Evolutionary conservation across 768 basidiomycete species (phyloP).

Genomic region (Naganishia kalamii): DNA sequence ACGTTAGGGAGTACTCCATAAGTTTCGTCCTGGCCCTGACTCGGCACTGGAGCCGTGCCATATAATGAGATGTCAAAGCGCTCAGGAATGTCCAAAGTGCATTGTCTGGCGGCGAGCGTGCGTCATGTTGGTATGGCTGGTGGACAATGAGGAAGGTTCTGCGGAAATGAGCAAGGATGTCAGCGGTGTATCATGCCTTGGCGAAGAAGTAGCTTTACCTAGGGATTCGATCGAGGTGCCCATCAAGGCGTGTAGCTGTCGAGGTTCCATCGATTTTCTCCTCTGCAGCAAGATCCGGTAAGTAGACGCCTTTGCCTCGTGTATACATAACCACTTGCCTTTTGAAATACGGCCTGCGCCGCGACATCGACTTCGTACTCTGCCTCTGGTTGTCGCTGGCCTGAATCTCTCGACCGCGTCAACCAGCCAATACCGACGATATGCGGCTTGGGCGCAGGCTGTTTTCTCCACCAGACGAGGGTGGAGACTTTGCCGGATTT

Average conservation of each 20-base stretch:
- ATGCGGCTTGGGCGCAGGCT: conserved; percentile 31
- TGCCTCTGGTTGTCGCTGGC: conserved; percentile 35
- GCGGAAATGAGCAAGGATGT: background rate
- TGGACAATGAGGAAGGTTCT: background rate
- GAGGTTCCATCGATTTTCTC: conserved; percentile 46
- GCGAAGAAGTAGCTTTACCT: conserved; percentile 1
- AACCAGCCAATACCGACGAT: conserved; percentile 48
- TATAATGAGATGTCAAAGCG: background rate
- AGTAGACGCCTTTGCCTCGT: background rate
- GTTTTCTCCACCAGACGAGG: conserved; percentile 41
- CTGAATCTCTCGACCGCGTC: conserved; percentile 40
- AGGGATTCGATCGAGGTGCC: background rate
- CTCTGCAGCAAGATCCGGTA: conserved; percentile 24
- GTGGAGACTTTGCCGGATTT: conserved; percentile 45
- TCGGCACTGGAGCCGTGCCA: background rate
- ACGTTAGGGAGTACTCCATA: too few relatives aligned
- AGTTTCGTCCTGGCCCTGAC: too few relatives aligned
- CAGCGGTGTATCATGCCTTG: background rate
- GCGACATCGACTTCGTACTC: conserved; percentile 33
- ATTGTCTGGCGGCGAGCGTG: conserved; percentile 32
- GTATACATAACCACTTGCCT: conserved; percentile 27
- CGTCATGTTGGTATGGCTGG: conserved; percentile 25
- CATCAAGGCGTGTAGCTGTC: conserved; percentile 22
- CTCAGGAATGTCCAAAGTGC: conserved; percentile 41
- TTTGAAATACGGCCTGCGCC: conserved; percentile 42